Percentiles rank a stretch among this genome's conserved stretches.
Conservation (phyloP, 495 filamentous ascomycete species). For the Geoglossum glabrum region DNA sequence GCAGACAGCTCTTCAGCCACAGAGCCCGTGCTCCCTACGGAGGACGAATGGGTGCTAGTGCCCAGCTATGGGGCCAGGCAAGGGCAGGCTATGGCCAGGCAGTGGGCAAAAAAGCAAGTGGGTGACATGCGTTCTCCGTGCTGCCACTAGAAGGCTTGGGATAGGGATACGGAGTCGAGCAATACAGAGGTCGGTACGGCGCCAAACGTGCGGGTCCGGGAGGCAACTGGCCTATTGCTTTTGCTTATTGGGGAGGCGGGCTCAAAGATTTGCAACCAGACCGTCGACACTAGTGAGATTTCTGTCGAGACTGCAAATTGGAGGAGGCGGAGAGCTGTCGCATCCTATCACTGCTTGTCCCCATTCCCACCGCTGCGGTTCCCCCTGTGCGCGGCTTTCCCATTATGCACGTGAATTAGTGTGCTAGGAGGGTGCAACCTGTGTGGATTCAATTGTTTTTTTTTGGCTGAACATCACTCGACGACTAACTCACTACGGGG, state of each 20-base stretch:
- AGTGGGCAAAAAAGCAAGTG: neutral
- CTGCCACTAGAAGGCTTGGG: neutral
- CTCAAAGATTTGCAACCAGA: neutral
- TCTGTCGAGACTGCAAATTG: neutral
- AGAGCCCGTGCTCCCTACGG: neutral
- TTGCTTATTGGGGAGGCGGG: neutral
- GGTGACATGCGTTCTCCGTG: neutral
- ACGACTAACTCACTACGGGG: neutral
- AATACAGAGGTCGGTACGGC: neutral
- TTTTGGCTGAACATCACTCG: neutral
- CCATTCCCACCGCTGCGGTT: neutral
- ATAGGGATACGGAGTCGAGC: neutral
- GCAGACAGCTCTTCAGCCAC: neutral
- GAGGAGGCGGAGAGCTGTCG: neutral
- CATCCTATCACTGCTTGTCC: neutral
- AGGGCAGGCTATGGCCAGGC: no score
- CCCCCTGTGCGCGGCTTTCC: neutral
- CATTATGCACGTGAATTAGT: constrained; percentile 3
- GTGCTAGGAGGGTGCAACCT: neutral
- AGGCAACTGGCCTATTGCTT: neutral
- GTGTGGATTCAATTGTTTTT: neutral
- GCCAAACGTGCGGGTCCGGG: neutral
- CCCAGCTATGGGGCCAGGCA: no score
- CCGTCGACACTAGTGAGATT: neutral
- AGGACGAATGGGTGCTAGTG: no score